Percentiles rank a stretch among this genome's conserved stretches.
phyloP scores from a whole-genome alignment of 1,284 basidiomycete genomes.

The Kalmanozyma brasiliensis region DNA sequence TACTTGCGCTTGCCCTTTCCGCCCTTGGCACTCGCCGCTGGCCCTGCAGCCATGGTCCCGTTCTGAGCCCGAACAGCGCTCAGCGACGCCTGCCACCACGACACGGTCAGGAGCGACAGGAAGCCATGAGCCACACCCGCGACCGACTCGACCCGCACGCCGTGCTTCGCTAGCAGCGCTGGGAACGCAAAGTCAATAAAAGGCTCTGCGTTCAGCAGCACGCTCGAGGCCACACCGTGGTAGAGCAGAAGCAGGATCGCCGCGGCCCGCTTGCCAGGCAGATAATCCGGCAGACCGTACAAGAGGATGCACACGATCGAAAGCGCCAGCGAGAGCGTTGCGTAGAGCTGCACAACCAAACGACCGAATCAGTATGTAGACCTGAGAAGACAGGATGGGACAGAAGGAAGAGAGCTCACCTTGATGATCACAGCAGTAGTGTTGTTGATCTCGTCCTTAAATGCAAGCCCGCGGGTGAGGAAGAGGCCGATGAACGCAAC shows the following conservation, averaged over 20 bases:
- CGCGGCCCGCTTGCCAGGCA: slow-evolving; percentile 83
- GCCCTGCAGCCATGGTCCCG: slow-evolving; percentile 4
- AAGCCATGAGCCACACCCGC: slow-evolving; percentile 44
- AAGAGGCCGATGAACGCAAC: slow-evolving; percentile 79
- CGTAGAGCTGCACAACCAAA: slow-evolving; percentile 22
- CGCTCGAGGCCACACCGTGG: slow-evolving; percentile 78
- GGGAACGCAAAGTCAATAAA: slow-evolving; percentile 81
- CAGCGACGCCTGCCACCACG: slow-evolving; percentile 46
- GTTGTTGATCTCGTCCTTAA: slow-evolving; percentile 79
- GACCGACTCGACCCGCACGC: slow-evolving; percentile 28
- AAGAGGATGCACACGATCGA: slow-evolving; percentile 42
- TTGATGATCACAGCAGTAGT: slow-evolving; percentile 80
- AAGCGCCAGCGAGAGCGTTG: slow-evolving; percentile 26
- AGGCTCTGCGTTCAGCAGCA: slow-evolving; percentile 79
- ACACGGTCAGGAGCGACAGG: slow-evolving; percentile 35
- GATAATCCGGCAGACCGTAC: slow-evolving; percentile 73
- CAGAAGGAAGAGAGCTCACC: slow-evolving; percentile 69
- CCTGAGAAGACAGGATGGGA: not conserved
- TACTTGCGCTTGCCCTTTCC: slow-evolving; percentile 21
- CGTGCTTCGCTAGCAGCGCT: slow-evolving; percentile 72
- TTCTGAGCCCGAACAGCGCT: slow-evolving; percentile 27
- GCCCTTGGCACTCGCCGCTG: not conserved
- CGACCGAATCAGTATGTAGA: not conserved
- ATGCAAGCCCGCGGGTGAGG: slow-evolving; percentile 75
- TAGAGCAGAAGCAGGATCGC: slow-evolving; percentile 81